Evolutionary conservation across 2,329 filamentous ascomycete genomes (phyloP), one percentile per base, ranked within the genome.

Genomic region (Aureobasidium leucospermi): DNA sequence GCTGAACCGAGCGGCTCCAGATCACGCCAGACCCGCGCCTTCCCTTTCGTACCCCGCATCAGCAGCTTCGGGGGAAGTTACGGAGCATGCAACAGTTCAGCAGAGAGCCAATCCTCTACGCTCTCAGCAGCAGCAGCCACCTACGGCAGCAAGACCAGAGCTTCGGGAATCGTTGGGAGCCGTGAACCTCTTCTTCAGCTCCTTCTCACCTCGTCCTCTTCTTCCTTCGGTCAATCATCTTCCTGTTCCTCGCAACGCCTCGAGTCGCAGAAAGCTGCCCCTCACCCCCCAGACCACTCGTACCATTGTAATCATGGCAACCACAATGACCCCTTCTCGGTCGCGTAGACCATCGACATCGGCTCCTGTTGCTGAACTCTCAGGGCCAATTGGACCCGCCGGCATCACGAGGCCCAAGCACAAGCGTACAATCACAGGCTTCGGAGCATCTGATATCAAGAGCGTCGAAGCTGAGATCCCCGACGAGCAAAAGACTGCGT

Each of bases 401-500:
- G 87, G 86, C 43, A 93, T 95, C 71, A 86, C 88, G 76, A 85
- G 94, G 62, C 94, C 94, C 47, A 99, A 97, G 78, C 94, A 99
- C 79, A 96, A 90, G 81, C 85, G 94, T 66, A 97, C 93, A n/a
- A 89, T 89, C 65, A 99, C 94, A 9, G 94, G 94, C 8, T 94
- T 97, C 71, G 92, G 91, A 36, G 83, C 91, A 31, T 80, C 84
- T 38, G 94, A 99, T 71, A 96, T 96, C 79, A 96, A 96, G 79
- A 87, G 77, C 68, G 90, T 97, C 51, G 92, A 97, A 78, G 90
- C 91, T 79, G 85, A 77, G 62, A 96, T 97, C 70, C 93, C 93
- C 48, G 92, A 96, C 74, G 85, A 87, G 36, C 87, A 95, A 78
- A 86, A 92, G 64, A 89, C 84, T 68, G 89, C 90, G 71, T 96